Evolutionary conservation across 2,329 filamentous ascomycete species (phyloP), one percentile per base, ranked within the genome.

Genomic region (Lasiodiplodia citricola): DNA sequence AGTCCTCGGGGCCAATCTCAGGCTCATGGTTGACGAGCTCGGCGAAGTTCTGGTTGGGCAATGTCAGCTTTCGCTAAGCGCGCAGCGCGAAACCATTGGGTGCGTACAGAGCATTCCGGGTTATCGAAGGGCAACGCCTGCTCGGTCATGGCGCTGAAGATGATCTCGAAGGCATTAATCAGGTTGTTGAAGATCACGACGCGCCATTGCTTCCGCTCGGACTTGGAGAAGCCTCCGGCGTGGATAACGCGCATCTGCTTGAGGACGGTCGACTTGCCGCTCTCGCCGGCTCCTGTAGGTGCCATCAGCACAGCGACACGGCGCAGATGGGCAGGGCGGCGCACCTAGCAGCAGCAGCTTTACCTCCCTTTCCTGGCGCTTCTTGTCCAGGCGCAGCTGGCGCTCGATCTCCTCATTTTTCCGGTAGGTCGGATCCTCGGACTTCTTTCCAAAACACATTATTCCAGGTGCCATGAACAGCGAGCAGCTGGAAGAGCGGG

Each of bases 241-340:
- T 98, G 96, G 75, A 99, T 97, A 81, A 99, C 90, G 80, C 95
- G 95, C 96, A 99, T 98, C 85, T 98, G 95, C 84, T 98, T 98
- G 73, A 98, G 88, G 70, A 98, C 94, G 1, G 95, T 98, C 10
- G 95, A 97, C 83, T 98, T 98, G 73, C 95, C 93, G 69, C 92
- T 96, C 83, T 98, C 95, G 78, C 95, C 95, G 75, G 95, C 95
- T 80, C 95, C 94, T 97, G 74, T 72, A 72, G 50, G 50, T n/a
- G 47, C 67, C 54, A 54, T 67, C 21, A 67, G 66, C 44, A 67
- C 23, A 25, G 35, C 18, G 35, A 16, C n/a, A 37, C 25, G n/a
- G 38, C 25, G 31, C 31, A 5, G 41, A 13, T 11, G 31, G 28
- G 25, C 23, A n/a, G 60, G 64, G 52, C 67, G 70, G 81, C 88